phyloP scores from a whole-genome alignment of 202 grass and related monocot species.

The Setaria italica region DNA sequence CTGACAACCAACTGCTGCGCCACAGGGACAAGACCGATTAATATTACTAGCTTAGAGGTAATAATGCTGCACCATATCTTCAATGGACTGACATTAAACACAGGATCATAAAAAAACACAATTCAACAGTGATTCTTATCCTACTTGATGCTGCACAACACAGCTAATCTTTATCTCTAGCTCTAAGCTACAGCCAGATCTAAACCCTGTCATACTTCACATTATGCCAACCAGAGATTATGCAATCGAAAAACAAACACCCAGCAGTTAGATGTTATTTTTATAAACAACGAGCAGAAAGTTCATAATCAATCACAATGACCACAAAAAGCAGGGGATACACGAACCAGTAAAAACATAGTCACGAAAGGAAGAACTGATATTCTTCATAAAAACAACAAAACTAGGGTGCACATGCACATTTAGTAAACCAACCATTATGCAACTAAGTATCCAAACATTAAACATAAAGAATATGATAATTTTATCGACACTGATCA shows the following conservation, averaged over 20 bases:
- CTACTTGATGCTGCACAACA: background rate
- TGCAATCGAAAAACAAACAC: constrained; percentile 17
- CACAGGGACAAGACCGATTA: background rate
- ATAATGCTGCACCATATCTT: background rate
- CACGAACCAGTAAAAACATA: background rate
- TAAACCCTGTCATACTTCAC: background rate
- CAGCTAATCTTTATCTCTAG: background rate
- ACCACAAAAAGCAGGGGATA: background rate
- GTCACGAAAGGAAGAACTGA: background rate
- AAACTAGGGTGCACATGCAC: constrained; percentile 2
- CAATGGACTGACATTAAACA: background rate
- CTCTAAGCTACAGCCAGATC: background rate
- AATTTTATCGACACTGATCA: background rate
- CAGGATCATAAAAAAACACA: background rate
- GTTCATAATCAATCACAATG: constrained; percentile 6
- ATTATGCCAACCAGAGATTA: background rate
- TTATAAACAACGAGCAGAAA: constrained; percentile 18
- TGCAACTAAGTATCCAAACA: background rate
- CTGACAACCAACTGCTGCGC: background rate
- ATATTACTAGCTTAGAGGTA: background rate
- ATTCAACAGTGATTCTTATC: background rate
- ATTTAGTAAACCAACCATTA: background rate
- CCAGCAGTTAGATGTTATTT: constrained; percentile 13
- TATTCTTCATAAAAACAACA: background rate
- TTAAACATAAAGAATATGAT: constrained; percentile 3